A percentile compares a stretch with the other conserved stretches of the same genome.
phyloP scores from a whole-genome alignment of 352 stramenopile species.

The Globisporangium iwayamae region DNA sequence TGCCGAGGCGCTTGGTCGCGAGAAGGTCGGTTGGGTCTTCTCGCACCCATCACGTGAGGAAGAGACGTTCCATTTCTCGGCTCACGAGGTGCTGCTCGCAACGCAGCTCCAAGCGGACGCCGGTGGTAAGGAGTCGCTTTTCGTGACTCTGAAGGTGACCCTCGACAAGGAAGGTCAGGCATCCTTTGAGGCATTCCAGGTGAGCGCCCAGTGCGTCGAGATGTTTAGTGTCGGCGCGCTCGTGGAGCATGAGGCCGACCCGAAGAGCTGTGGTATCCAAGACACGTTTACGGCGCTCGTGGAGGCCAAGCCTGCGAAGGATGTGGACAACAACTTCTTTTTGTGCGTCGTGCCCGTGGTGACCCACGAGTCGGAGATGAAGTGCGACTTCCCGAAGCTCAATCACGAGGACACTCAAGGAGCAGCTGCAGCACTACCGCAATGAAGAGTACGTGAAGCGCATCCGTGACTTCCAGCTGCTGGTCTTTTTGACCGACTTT shows the following conservation, averaged over 20 bases:
- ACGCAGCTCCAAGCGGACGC: constrained; percentile 95
- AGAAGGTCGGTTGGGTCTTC: constrained; percentile 97
- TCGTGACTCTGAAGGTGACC: constrained; percentile 96
- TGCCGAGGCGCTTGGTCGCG: constrained; percentile 81
- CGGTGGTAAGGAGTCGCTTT: constrained; percentile 93
- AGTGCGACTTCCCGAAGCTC: constrained; percentile 91
- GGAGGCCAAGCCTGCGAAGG: constrained; percentile 90
- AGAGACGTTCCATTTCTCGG: constrained; percentile 93
- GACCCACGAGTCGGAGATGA: constrained; percentile 91
- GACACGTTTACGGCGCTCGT: constrained; percentile 98
- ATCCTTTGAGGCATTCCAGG: constrained; percentile 96
- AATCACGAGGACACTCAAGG: constrained; percentile 94
- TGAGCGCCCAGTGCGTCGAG: constrained; percentile 96
- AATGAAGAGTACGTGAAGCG: constrained; percentile 80
- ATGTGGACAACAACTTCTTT: constrained; percentile 98
- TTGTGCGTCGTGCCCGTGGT: constrained; percentile 95
- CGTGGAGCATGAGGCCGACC: constrained; percentile 85
- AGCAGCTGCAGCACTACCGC: constrained; percentile 81
- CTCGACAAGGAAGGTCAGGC: constrained; percentile 92
- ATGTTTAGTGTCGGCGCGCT: constrained; percentile 96
- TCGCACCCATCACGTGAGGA: constrained; percentile 94
- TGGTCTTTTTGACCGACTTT: constrained; percentile 94
- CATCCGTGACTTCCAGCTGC: constrained; percentile 95
- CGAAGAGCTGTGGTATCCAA: constrained; percentile 88
- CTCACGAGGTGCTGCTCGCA: constrained; percentile 89